Conservation (phyloP, 306 rosid species). For the Elaeagnus macrophylla region DNA sequence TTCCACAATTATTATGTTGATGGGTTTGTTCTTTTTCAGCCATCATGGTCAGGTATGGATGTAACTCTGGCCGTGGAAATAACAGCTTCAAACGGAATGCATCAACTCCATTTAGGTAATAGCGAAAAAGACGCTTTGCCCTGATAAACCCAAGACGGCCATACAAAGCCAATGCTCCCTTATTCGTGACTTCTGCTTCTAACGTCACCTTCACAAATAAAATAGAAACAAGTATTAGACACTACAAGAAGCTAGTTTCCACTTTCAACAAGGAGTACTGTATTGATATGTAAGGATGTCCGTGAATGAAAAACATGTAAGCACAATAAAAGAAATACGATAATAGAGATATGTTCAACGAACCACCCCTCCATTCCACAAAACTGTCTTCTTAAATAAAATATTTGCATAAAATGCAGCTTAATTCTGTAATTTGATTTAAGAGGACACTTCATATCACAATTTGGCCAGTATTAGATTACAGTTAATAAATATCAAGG, state of each 20-base stretch:
- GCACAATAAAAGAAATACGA: background rate
- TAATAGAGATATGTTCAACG: background rate
- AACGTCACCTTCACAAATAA: constrained; percentile 50
- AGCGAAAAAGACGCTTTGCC: constrained; percentile 85
- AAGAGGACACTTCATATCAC: background rate
- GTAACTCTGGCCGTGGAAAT: constrained; percentile 50
- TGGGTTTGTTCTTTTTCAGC: too few species aligned
- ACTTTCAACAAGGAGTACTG: background rate
- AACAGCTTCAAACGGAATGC: constrained; percentile 87
- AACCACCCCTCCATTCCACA: background rate
- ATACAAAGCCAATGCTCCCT: constrained; percentile 87
- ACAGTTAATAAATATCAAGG: background rate
- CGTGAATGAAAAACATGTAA: background rate
- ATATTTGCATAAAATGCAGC: background rate
- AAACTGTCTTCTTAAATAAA: background rate
- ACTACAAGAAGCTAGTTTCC: background rate
- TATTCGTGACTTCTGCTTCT: constrained; percentile 95
- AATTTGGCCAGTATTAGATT: background rate
- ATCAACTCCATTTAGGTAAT: constrained; percentile 96
- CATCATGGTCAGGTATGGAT: constrained; percentile 6
- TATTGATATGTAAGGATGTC: constrained; percentile 5
- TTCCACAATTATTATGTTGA: too few species aligned
- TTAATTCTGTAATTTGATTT: background rate
- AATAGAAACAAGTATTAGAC: background rate
- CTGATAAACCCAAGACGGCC: constrained; percentile 92